Evolutionary conservation across 345 rosid species (phyloP).

Genomic region (Noccaea bulbosa): DNA sequence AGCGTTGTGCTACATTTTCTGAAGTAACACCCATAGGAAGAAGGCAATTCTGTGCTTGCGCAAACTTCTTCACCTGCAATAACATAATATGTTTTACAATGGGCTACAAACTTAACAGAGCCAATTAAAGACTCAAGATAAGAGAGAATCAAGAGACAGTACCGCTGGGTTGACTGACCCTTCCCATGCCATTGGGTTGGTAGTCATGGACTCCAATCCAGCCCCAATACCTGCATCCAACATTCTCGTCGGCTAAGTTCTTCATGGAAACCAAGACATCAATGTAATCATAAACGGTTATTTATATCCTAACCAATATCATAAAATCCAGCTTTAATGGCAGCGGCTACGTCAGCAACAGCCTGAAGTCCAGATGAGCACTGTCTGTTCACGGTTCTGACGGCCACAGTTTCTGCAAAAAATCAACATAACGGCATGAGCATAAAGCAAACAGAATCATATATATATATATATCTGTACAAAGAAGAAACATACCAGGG

Average conservation of each 20-base stretch:
- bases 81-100: conserved; percentile 12
- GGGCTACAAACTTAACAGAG: background rate
- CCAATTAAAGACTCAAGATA: background rate
- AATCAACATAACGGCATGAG: conserved; percentile 10
- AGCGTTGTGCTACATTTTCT: conserved; percentile 94
- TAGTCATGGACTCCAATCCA: conserved; percentile 96
- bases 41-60: conserved; percentile 88
- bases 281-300: background rate
- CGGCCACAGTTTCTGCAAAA: conserved; percentile 78
- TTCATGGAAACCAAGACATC: background rate
- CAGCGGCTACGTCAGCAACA: conserved; percentile 98
- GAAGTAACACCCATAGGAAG: conserved; percentile 99
- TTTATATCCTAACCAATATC: conserved; percentile 65
- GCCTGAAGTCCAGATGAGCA: conserved; percentile 99
- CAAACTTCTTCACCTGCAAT: conserved; percentile 70
- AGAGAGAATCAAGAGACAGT: conserved; percentile 29
- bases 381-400: conserved; percentile 95
- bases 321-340: conserved; percentile 98
- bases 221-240: conserved; percentile 81
- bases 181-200: conserved; percentile 90
- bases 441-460: background rate
- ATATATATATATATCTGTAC: background rate
- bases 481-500: conserved; percentile 62
- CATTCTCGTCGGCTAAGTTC: conserved; percentile 14
- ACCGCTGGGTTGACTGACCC: conserved; percentile 93